Evolutionary conservation across 495 filamentous ascomycete genomes (phyloP).

Genomic region (Bacidia gigantensis): DNA sequence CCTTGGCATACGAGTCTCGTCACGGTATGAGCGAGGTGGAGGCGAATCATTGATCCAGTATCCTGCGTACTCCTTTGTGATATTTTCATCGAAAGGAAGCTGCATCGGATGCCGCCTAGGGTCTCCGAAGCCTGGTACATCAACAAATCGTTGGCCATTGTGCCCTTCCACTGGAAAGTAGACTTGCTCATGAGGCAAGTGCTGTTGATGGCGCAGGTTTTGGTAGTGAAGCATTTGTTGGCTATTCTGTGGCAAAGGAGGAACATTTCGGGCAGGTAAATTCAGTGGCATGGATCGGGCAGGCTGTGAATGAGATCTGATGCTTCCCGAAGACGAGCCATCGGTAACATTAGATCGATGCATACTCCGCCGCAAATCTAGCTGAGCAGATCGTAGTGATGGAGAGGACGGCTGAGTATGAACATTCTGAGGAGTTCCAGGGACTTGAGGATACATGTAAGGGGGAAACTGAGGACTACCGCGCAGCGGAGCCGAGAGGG

Average conservation of each 20-base stretch:
- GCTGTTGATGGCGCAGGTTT: conserved; percentile 19
- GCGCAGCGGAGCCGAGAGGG: conserved; percentile 33
- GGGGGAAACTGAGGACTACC: conserved; percentile 36
- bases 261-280: conserved; percentile 5
- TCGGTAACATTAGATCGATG: conserved; percentile 44
- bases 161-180: conserved; percentile 12
- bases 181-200: conserved; percentile 2
- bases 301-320: conserved; percentile 54
- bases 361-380: conserved; percentile 42
- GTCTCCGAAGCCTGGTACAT: conserved; percentile 15
- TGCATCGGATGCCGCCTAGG: conserved; percentile 11
- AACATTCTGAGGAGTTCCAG: conserved; percentile 31
- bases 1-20: conserved; percentile 31
- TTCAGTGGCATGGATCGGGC: conserved; percentile 36
- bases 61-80: conserved; percentile 48
- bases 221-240: conserved; percentile 29
- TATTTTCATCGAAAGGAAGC: conserved; percentile 28
- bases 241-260: conserved; percentile 25
- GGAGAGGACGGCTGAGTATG: conserved; percentile 52
- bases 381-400: conserved; percentile 36
- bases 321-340: conserved; percentile 35
- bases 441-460: conserved; percentile 33
- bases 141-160: conserved; percentile 17
- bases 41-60: conserved; percentile 49
- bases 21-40: conserved; percentile 36